phyloP scores from a whole-genome alignment of 139 green algal species.

The Edaphochlamys debaryana region DNA sequence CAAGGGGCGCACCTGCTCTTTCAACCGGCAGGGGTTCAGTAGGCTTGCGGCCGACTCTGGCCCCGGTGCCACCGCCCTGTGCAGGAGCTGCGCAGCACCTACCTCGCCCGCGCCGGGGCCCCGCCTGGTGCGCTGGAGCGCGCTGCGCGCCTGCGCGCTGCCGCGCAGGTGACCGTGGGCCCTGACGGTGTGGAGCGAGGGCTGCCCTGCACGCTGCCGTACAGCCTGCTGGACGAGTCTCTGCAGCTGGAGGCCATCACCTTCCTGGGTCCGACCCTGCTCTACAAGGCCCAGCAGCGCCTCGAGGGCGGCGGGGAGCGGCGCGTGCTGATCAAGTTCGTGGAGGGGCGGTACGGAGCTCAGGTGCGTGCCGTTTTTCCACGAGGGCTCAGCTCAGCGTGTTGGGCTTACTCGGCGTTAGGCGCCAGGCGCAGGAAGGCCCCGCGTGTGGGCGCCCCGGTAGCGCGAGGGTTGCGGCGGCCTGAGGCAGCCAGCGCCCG shows the following conservation, averaged over 20 bases:
- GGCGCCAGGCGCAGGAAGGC: no score
- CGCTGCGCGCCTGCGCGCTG: no score
- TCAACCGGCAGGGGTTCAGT: not conserved
- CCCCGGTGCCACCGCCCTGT: no score
- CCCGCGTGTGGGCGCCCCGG: no score
- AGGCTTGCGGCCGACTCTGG: no score
- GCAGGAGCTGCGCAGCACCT: no score
- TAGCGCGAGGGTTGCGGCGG: not conserved
- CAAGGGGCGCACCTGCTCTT: not conserved
- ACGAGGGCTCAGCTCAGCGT: no score
- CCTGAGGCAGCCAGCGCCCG: not conserved
- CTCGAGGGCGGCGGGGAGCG: not conserved
- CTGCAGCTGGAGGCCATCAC: not conserved
- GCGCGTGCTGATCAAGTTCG: constrained; percentile 3
- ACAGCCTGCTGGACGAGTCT: constrained; percentile 4
- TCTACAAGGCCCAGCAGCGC: not conserved
- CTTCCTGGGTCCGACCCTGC: not conserved
- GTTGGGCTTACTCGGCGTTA: no score
- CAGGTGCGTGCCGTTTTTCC: not conserved
- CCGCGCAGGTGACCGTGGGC: no score
- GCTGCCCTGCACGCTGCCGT: not conserved
- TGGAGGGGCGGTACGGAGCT: not conserved
- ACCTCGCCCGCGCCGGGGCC: no score
- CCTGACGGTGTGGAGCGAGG: no score
- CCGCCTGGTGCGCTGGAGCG: no score